Base-by-base conservation (phyloP, 768 basidiomycete genomes). In the Leccinum subtestaceum region DNA sequence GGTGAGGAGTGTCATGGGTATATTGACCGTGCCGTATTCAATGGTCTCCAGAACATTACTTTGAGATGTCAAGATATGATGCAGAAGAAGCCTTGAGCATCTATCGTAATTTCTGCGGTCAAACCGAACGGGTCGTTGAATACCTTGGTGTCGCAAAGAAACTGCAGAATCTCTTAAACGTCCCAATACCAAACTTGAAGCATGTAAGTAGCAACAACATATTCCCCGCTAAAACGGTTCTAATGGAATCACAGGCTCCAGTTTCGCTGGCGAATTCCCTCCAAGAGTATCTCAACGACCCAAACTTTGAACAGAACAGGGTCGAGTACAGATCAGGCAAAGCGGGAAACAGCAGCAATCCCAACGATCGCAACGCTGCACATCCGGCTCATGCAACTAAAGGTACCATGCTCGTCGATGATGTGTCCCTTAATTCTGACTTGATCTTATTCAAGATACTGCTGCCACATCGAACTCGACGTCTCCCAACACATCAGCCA, bases 31-130 rank as follows among this genome's bases (percentile, higher is more conserved):
- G 32, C 54, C 23, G 32, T 66, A 29, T 63, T 70, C n/a, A 73
- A 56, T 27, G 13, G 25, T 10, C 25, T 31, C 25, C 60, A 87
- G 97, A 98, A 69, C 90, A 96, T 75, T 99, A 97, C 74, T 98
- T 98, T 67, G 95, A 97, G 71, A 98, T 98, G 97, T 93, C 94
- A 0, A 89, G 91, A 62, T 74, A 87, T n/a, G 96, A 98, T 69
- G 97, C 96, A 0, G 76, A 82, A 38, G 86, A 90, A 32, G 91
- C 96, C 2, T 82, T 98, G 25, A 73, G 76, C 17, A 87, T 98
- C 60, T 99, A 99, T 77, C 91, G 93, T 56, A 85, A 89, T 60
- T 99, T 99, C 74, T 98, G 95, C 75, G 86, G 83, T 52, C 93
- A 98, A 72, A 94, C 96, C 0, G 94, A 98, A 67, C 80, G 79